These are phyloP conservation scores for Naganishia sp. DNA, from an alignment of 1,284 basidiomycete genomes.

Conservation along the genomic window DNA sequence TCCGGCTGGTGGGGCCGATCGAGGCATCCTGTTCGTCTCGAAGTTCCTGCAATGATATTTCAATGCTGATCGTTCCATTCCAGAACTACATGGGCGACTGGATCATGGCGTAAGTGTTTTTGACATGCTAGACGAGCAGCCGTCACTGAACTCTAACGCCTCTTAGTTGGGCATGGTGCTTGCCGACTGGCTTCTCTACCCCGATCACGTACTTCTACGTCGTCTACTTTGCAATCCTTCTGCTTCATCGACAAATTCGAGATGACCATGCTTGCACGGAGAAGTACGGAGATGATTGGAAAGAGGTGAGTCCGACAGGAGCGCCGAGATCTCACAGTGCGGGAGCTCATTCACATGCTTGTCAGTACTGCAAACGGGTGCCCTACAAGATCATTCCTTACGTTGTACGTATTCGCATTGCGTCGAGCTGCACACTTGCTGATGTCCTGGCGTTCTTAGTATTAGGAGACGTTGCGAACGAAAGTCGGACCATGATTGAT, in stretches of 20 bases:
- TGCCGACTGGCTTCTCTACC: constrained; percentile 87
- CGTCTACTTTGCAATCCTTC: constrained; percentile 81
- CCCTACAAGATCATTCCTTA: constrained; percentile 86
- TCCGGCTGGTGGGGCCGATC: constrained; percentile 97
- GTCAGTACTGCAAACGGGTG: constrained; percentile 73
- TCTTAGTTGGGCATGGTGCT: constrained; percentile 71
- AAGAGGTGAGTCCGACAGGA: constrained; percentile 54
- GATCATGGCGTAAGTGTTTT: constrained; percentile 52
- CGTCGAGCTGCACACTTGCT: neutral
- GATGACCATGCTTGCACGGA: constrained; percentile 90
- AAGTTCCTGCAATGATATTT: neutral
- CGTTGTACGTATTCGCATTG: constrained; percentile 55
- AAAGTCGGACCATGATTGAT: too few species aligned
- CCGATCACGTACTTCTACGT: constrained; percentile 97
- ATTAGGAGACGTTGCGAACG: neutral
- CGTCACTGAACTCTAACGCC: neutral
- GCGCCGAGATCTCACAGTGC: neutral
- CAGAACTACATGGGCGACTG: constrained; percentile 70
- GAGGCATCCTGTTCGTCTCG: constrained; percentile 68
- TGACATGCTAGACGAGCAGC: neutral
- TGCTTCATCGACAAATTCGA: constrained; percentile 84
- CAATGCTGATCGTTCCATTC: neutral
- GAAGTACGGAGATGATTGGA: constrained; percentile 89
- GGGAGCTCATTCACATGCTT: neutral
- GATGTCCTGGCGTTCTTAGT: neutral